Evolutionary conservation across 192 early-diverging fungal species (phyloP).

Genomic region (Linnemannia zychae): DNA sequence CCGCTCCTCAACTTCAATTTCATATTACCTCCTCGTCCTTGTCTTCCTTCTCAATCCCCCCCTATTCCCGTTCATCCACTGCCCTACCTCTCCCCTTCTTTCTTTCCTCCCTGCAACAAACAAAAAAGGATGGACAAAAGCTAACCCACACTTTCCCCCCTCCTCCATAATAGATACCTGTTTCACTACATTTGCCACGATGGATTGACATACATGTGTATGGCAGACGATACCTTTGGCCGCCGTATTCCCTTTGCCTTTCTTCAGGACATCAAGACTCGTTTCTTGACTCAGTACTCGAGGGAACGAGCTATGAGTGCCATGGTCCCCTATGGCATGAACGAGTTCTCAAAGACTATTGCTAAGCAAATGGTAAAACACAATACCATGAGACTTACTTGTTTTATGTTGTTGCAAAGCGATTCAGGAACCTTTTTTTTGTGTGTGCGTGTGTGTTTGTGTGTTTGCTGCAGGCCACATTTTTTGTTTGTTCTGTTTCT

Average conservation of each 20-base stretch:
- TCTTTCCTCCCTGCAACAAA: neutral
- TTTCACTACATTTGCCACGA: constrained; percentile 91
- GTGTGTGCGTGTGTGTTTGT: neutral
- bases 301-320: constrained; percentile 68
- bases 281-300: constrained; percentile 71
- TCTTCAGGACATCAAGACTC: constrained; percentile 82
- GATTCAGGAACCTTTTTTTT: neutral
- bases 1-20: neutral
- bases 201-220: constrained; percentile 88
- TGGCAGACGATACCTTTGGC: constrained; percentile 79
- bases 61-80: neutral
- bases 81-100: neutral
- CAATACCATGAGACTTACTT: neutral
- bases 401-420: neutral
- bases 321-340: constrained; percentile 76
- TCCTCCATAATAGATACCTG: constrained; percentile 70
- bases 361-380: constrained; percentile 89
- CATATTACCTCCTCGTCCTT: neutral
- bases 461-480: neutral
- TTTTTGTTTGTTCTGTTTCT: neutral
- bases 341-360: constrained; percentile 86
- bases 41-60: neutral
- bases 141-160: neutral
- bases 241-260: constrained; percentile 92
- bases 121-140: constrained; percentile 12